These are phyloP conservation scores for Sesbania bispinosa DNA, from an alignment of 306 rosid genomes.

Conservation along the genomic window DNA sequence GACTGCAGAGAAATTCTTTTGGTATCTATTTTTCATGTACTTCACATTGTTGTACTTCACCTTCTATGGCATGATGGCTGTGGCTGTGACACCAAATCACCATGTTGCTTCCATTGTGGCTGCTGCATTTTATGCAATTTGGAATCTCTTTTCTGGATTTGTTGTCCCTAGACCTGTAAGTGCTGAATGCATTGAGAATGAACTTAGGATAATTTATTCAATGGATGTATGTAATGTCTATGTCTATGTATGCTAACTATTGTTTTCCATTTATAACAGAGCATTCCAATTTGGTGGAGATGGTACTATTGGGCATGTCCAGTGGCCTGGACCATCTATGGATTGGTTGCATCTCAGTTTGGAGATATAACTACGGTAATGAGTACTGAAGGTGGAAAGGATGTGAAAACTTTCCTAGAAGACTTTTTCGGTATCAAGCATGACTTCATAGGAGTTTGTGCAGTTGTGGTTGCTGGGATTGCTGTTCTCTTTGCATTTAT, in stretches of 20 bases:
- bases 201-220: too few relatives aligned
- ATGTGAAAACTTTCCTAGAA: conserved; percentile 25
- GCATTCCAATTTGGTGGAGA: conserved; percentile 67
- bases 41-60: conserved; percentile 61
- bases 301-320: conserved; percentile 87
- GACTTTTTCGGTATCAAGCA: conserved; percentile 41
- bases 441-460: conserved; percentile 39
- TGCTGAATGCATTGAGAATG: too few relatives aligned
- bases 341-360: conserved; percentile 67
- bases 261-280: not conserved
- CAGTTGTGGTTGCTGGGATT: conserved; percentile 32
- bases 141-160: conserved; percentile 69
- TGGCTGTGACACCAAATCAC: conserved; percentile 57
- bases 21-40: conserved; percentile 59
- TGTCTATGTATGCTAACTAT: not conserved
- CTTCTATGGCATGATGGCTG: conserved; percentile 62
- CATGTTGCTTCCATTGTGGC: conserved; percentile 54
- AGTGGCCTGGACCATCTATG: conserved; percentile 69
- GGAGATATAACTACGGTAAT: conserved; percentile 25
- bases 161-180: conserved; percentile 52
- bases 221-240: too few relatives aligned
- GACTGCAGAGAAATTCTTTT: conserved; percentile 50
- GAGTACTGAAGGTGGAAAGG: not conserved
- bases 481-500: conserved; percentile 35
- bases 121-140: conserved; percentile 51